Percentiles rank a stretch among this genome's conserved stretches.
phyloP scores from a whole-genome alignment of 1,284 basidiomycete genomes.

The Irpex lacteus region DNA sequence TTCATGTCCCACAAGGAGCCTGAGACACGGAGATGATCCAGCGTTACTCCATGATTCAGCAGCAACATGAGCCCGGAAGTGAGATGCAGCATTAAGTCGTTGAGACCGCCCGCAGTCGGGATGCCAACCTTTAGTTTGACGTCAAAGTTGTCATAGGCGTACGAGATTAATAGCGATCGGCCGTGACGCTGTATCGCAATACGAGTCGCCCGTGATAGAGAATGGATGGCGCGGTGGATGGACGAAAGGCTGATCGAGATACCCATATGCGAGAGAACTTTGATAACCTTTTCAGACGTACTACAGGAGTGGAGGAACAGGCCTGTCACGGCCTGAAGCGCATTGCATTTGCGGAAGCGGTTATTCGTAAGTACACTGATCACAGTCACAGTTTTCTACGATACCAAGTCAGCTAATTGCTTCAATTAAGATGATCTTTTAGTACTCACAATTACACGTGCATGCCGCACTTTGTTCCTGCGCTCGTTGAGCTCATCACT shows the following conservation, averaged over 20 bases:
- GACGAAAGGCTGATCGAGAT: background rate
- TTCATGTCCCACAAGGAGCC: constrained; percentile 27
- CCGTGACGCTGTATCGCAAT: constrained; percentile 18
- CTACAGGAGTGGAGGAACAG: constrained; percentile 13
- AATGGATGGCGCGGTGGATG: constrained; percentile 1
- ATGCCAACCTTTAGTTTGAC: constrained; percentile 19
- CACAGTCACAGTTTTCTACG: background rate
- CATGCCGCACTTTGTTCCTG: background rate
- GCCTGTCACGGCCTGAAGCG: constrained; percentile 6
- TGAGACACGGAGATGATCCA: constrained; percentile 28
- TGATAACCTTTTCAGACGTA: constrained; percentile 14
- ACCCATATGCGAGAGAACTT: constrained; percentile 9
- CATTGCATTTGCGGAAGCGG: constrained; percentile 11
- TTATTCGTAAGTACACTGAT: constrained; percentile 7
- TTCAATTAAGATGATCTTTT: no score
- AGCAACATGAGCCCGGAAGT: constrained; percentile 26
- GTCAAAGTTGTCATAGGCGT: constrained; percentile 34
- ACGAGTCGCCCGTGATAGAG: background rate
- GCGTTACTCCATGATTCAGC: constrained; percentile 23
- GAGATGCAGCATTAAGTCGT: constrained; percentile 20
- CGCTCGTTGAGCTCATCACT: background rate
- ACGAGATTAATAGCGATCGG: constrained; percentile 17
- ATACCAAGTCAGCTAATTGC: background rate
- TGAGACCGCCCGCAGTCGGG: constrained; percentile 24
- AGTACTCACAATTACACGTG: background rate